Percentiles rank a stretch among this genome's conserved stretches.
Evolutionary conservation across 768 basidiomycete species (phyloP).

Genomic region (Podaxis rugospora): DNA sequence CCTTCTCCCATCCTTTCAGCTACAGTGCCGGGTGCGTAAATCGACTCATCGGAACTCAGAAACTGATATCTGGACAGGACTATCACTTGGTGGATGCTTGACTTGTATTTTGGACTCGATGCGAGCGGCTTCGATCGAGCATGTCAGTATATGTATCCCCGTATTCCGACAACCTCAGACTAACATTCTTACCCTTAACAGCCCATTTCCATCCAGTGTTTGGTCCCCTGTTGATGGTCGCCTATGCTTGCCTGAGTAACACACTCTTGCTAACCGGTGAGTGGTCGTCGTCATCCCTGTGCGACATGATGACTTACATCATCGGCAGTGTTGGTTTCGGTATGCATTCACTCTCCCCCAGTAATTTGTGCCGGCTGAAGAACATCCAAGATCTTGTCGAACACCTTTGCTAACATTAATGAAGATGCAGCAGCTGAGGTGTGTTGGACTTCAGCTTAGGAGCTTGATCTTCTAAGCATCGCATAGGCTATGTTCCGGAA

Average conservation of each 20-base stretch:
- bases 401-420: conserved; percentile 92
- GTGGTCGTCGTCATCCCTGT: conserved; percentile 7
- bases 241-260: conserved; percentile 89
- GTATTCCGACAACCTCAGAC: neutral
- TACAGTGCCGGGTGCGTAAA: conserved; percentile 26
- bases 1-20: conserved; percentile 12
- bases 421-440: conserved; percentile 93
- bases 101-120: conserved; percentile 93
- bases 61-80: conserved; percentile 15
- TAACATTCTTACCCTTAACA: conserved; percentile 16
- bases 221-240: conserved; percentile 88
- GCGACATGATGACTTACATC: conserved; percentile 10
- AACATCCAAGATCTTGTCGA: conserved; percentile 72
- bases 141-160: conserved; percentile 41
- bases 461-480: neutral
- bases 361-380: neutral
- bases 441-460: conserved; percentile 1
- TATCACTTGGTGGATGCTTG: conserved; percentile 96
- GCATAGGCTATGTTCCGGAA: conserved; percentile 88
- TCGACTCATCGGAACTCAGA: neutral
- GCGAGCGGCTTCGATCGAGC: conserved; percentile 83
- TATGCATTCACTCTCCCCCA: conserved; percentile 27
- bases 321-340: conserved; percentile 68
- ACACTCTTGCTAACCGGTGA: conserved; percentile 85
- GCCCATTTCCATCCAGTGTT: conserved; percentile 81